Evolutionary conservation across 257 asterid genomes (phyloP), one percentile per base, ranked within the genome.

Genomic region (Cruciata laevipes): DNA sequence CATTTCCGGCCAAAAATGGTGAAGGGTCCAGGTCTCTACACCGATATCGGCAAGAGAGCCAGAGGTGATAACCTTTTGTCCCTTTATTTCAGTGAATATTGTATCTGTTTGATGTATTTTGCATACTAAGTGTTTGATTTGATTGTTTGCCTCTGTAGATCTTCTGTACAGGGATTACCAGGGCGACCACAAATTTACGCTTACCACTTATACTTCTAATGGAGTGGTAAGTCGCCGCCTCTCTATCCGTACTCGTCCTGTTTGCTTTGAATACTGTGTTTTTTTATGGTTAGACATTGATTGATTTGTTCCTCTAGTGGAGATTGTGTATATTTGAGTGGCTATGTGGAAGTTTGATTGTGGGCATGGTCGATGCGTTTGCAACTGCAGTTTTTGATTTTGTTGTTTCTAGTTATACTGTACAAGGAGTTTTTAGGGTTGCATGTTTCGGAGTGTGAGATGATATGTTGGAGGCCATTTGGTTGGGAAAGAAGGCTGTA

Each of bases 121-220:
- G 70, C 40, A 2, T 3, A 17, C n/a, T 16, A 61, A 60, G 37
- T 73, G 35, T 59, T 51, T 40, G 55, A 27, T 27, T 27, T 27
- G 30, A 44, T 32, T 31, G 17, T 71, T 65, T 55, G 49, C 67
- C 38, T 64, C 63, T 71, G 20, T 75, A 83, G 87, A 82, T 79
- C 84, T 82, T 71, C 52, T 83, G 71, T 77, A 77, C 83, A 79
- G 62, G 75, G 86, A 82, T 37, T 82, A 82, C 67, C 82, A 79
- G 77, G 70, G 63, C 42, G 87, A 82, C 82, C 87, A 79, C 65
- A 82, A 82, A 76, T 77, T 82, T 69, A 77, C 87, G 25, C 58
- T 82, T 23, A 82, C 87, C 0, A 82, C 87, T 52, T 77, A 72
- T 60, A 77, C 87, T 56, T 55, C 83, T 25, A 71, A 69, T 24